A percentile compares a stretch with the other conserved stretches of the same genome.
Conservation (phyloP, 225 moss, liverwort and hornwort species). For the Marchantia paleacea region DNA sequence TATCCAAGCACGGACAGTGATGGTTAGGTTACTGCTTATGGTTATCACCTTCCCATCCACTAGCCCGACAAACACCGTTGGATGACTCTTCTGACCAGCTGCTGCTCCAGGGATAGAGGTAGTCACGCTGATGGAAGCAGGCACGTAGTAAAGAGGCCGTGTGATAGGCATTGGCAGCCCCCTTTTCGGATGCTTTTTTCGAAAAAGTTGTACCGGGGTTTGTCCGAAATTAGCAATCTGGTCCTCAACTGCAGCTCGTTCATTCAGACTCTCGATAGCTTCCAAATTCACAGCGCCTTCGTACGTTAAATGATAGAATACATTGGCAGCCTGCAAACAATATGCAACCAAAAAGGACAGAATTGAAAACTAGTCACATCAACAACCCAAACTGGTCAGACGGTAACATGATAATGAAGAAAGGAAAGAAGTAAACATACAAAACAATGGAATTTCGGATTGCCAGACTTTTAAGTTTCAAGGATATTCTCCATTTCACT, state of each 20-base stretch:
- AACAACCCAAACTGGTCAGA: neutral
- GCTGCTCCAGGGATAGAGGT: constrained; percentile 42
- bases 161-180: constrained; percentile 68
- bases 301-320: constrained; percentile 77
- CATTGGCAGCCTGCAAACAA: constrained; percentile 60
- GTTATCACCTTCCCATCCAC: constrained; percentile 70
- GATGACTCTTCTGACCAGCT: constrained; percentile 50
- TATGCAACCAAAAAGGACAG: neutral
- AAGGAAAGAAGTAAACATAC: too few relatives aligned
- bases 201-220: constrained; percentile 66
- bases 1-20: constrained; percentile 64
- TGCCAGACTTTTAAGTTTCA: too few relatives aligned
- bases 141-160: constrained; percentile 73
- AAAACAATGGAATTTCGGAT: too few relatives aligned
- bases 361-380: neutral
- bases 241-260: constrained; percentile 75
- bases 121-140: constrained; percentile 71
- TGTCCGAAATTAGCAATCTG: constrained; percentile 82
- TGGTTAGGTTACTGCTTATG: constrained; percentile 55
- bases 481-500: too few relatives aligned
- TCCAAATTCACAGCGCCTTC: constrained; percentile 76
- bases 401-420: too few relatives aligned
- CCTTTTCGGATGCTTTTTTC: constrained; percentile 69
- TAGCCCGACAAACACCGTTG: constrained; percentile 58
- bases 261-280: constrained; percentile 60